Evolutionary conservation across 2,329 filamentous ascomycete genomes (phyloP).

Genomic region (Diaporthe ampelina): DNA sequence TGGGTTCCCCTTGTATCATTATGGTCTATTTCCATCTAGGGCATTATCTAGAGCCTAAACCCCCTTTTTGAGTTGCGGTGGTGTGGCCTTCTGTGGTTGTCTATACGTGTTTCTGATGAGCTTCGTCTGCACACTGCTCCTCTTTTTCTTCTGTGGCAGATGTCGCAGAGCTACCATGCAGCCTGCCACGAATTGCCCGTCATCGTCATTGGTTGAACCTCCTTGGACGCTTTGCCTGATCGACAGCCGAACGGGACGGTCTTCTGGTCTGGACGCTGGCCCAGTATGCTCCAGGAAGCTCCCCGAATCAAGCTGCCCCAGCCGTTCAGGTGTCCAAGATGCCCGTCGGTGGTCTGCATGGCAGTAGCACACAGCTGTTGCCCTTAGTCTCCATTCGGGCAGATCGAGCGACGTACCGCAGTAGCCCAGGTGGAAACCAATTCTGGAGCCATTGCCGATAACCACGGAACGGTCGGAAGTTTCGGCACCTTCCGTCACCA

Average conservation of each 20-base stretch:
- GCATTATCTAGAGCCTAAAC: neutral
- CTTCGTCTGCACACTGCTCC: neutral
- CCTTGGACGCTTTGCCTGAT: neutral
- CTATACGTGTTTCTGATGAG: neutral
- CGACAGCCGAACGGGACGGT: too few relatives aligned
- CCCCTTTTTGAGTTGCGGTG: too few relatives aligned
- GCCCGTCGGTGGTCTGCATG: neutral
- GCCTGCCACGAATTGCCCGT: neutral
- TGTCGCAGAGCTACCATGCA: neutral
- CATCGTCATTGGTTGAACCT: neutral
- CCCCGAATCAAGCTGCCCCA: neutral
- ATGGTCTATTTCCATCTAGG: constrained; percentile 4
- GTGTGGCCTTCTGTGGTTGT: neutral
- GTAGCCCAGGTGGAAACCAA: neutral
- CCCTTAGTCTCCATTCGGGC: neutral
- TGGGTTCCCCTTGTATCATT: constrained; percentile 11
- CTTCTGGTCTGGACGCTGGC: too few relatives aligned
- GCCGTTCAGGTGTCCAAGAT: neutral
- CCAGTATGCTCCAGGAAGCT: too few relatives aligned
- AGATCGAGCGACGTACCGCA: neutral
- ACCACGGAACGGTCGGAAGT: neutral
- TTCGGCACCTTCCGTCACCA: too few relatives aligned
- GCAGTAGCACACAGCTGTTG: neutral
- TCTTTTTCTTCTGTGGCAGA: neutral
- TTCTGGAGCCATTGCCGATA: neutral